These are phyloP conservation scores for Scheffersomyces segobiensis DNA, from an alignment of 1,139 yeast species.

Conservation along the genomic window DNA sequence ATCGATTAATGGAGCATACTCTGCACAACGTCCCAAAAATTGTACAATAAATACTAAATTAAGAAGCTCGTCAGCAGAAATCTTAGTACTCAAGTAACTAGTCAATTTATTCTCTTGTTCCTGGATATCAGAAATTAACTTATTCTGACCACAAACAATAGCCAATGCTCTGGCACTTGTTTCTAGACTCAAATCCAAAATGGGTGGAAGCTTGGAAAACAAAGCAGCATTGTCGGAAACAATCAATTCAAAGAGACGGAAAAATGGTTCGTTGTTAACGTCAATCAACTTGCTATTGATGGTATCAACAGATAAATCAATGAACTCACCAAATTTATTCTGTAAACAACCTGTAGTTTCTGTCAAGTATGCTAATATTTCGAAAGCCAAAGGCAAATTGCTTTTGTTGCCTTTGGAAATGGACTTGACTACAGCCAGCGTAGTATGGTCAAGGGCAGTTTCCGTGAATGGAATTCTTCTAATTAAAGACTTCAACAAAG, in stretches of 20 bases:
- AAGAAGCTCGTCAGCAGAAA: constrained; percentile 11
- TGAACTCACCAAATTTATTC: constrained; percentile 1
- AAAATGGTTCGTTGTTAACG: constrained; percentile 10
- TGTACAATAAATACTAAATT: constrained; percentile 30
- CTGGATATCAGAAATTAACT: constrained; percentile 28
- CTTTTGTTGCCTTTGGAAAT: not conserved
- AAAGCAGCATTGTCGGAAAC: constrained; percentile 3
- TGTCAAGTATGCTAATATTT: constrained; percentile 5
- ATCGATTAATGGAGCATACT: constrained; percentile 10
- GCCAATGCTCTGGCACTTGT: constrained; percentile 43
- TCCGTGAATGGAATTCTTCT: not conserved
- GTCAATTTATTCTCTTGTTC: constrained; percentile 31
- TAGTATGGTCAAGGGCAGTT: not conserved
- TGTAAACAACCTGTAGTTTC: not conserved
- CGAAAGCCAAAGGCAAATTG: constrained; percentile 2
- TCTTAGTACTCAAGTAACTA: constrained; percentile 20
- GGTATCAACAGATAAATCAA: constrained; percentile 6
- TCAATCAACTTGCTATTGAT: constrained; percentile 12
- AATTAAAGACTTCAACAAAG: constrained; percentile 19
- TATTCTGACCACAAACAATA: constrained; percentile 34
- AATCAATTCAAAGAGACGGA: constrained; percentile 3
- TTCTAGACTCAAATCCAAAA: constrained; percentile 18
- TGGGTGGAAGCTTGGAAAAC: constrained; percentile 3
- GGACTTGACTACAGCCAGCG: not conserved
- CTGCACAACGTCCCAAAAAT: constrained; percentile 51